Evolutionary conservation across 2,329 filamentous ascomycete genomes (phyloP), one percentile per base, ranked within the genome.

Genomic region (Arthroderma sp.): DNA sequence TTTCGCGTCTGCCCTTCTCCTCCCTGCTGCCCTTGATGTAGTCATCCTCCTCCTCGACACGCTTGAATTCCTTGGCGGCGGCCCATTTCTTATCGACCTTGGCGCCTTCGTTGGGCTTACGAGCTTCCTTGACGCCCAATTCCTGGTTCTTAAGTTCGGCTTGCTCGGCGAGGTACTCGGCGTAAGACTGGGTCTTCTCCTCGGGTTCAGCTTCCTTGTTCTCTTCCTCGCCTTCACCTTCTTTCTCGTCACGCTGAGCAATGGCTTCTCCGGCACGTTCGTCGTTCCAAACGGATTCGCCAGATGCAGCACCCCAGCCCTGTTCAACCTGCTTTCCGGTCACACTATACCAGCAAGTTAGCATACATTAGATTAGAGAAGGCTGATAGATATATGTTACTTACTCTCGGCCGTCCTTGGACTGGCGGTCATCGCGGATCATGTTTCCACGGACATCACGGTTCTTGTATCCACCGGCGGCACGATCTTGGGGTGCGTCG

Each of bases 51-150:
- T 77, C 75, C 40, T 72, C 64, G 48, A 63, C 63, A 54, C 71
- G 72, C 58, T 64, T 58, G 57, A 78, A 57, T 51, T 73, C 68
- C 74, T 88, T 93, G 64, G 86, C 87, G 59, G 76, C 74, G 59
- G 83, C 84, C 85, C 88, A 94, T 77, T 95, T 91, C 78, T 91
- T 89, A 74, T 87, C 80, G 59, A 72, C 64, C 73, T 86, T 86
- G 73, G 73, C 77, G 61, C 88, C 88, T 74, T 95, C 88, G 74
- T 96, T 95, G 68, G 89, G 72, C 73, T 87, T 80, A 71, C 91
- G 89, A 62, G 86, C 75, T 60, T 85, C 77, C 58, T 81, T 75
- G 56, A 70, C 67, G 56, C 76, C 77, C 53, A 73, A 67, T 56
- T 72, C 74, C 54, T 77, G 76, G 53, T 78, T 69, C 72, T 86